phyloP scores from a whole-genome alignment of 192 early-diverging fungal species.

The Phlyctochytrium planicorne region DNA sequence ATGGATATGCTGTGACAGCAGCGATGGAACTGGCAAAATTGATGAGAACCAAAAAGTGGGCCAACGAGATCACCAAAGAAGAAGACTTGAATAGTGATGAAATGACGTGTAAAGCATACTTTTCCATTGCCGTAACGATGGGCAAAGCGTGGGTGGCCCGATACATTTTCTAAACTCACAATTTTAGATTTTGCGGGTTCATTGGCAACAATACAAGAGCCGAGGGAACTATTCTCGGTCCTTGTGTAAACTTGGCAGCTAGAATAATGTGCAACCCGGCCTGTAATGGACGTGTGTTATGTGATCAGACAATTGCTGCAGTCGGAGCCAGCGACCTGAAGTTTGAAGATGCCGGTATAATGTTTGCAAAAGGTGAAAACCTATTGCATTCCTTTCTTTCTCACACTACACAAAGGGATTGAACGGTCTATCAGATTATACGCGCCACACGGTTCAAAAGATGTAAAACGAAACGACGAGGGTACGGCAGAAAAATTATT shows the following conservation, averaged over 20 bases:
- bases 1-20: constrained; percentile 21
- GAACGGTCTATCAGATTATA: no score
- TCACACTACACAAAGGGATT: no score
- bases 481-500: no score
- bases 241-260: constrained; percentile 36
- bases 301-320: no score
- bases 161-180: background rate
- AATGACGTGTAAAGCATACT: background rate
- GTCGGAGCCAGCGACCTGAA: no score
- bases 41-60: background rate
- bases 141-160: background rate
- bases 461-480: no score
- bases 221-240: constrained; percentile 35
- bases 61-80: background rate
- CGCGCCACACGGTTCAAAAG: no score
- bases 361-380: no score
- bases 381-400: no score
- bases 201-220: constrained; percentile 24
- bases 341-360: no score
- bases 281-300: no score
- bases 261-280: constrained; percentile 30
- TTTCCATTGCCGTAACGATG: background rate
- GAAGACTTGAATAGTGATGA: background rate
- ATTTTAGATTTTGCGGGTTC: constrained; percentile 2
- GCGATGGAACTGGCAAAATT: constrained; percentile 15